These are phyloP conservation scores for Gossypium turneri DNA, from an alignment of 345 rosid genomes.

Conservation along the genomic window DNA sequence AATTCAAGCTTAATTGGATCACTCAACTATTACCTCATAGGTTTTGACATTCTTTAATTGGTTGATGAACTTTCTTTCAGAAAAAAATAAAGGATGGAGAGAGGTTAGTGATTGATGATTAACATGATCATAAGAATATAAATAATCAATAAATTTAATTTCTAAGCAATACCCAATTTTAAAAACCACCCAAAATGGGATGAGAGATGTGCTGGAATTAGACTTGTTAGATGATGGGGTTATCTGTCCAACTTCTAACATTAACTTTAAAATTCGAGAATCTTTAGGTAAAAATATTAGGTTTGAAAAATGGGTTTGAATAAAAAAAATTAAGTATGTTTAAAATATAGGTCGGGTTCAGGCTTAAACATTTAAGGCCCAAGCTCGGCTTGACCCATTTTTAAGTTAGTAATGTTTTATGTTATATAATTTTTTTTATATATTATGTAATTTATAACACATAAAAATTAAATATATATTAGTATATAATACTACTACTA, in stretches of 20 bases:
- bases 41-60: neutral
- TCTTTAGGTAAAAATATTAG: too few species aligned
- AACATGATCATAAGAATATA: neutral
- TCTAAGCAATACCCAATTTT: neutral
- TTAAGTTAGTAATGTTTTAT: too few species aligned
- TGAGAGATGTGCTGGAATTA: neutral
- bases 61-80: neutral
- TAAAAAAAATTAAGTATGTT: too few species aligned
- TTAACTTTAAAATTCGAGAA: accelerated
- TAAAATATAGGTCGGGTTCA: too few species aligned
- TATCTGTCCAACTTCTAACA: neutral
- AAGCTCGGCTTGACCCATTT: too few species aligned
- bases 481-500: too few species aligned
- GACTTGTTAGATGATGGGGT: too few species aligned
- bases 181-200: neutral
- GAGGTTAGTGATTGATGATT: neutral
- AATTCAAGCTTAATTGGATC: slow-evolving; percentile 17
- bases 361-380: too few species aligned
- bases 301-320: too few species aligned
- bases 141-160: slow-evolving; percentile 8
- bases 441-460: too few species aligned
- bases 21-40: slow-evolving; percentile 5
- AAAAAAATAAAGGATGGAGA: neutral
- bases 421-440: too few species aligned
- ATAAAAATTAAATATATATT: too few species aligned